Conservation (phyloP, 768 basidiomycete species). For the Suillus alpinus region DNA sequence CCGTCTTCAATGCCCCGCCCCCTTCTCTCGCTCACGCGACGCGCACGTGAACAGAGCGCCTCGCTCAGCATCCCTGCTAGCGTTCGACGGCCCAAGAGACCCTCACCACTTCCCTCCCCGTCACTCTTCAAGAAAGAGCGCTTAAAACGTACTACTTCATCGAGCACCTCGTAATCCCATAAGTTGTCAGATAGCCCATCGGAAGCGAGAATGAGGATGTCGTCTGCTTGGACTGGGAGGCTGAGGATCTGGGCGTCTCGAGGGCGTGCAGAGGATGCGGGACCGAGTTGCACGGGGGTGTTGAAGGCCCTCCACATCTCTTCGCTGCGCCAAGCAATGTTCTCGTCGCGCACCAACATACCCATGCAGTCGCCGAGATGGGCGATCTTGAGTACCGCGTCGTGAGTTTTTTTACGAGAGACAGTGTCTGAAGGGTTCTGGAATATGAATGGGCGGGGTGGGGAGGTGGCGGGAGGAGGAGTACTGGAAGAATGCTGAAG, state of each 20-base stretch:
- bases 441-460: constrained; percentile 18
- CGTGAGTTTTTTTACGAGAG: constrained; percentile 36
- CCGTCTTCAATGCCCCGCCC: constrained; percentile 22
- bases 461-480: constrained; percentile 13
- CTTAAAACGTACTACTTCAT: constrained; percentile 69
- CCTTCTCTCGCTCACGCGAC: constrained; percentile 59
- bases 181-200: constrained; percentile 86
- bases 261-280: constrained; percentile 58
- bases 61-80: constrained; percentile 73
- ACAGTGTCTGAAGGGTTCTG: constrained; percentile 10
- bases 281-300: constrained; percentile 64
- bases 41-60: constrained; percentile 77
- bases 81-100: constrained; percentile 45
- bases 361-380: constrained; percentile 88
- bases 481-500: constrained; percentile 42
- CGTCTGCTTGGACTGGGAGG: constrained; percentile 65
- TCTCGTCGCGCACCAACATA: constrained; percentile 76
- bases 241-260: constrained; percentile 66
- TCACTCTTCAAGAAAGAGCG: constrained; percentile 31
- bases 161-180: constrained; percentile 85
- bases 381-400: constrained; percentile 74
- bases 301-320: constrained; percentile 93
- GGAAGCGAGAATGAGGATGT: constrained; percentile 76
- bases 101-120: constrained; percentile 12
- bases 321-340: constrained; percentile 80